phyloP scores from a whole-genome alignment of 306 rosid species.

The Ormosia semicastrata region DNA sequence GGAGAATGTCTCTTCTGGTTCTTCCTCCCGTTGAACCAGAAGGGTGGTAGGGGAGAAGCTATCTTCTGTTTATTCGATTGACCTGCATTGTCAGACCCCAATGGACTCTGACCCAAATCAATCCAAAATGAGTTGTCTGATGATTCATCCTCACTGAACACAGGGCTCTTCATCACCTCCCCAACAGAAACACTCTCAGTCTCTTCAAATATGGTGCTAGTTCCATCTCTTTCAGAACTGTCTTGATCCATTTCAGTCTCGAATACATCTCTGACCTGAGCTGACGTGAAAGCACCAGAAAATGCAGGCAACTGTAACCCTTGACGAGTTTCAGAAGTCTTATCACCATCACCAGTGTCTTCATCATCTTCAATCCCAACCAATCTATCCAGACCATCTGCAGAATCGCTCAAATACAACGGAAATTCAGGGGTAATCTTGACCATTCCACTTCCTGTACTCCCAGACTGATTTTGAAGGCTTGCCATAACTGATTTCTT shows the following conservation, averaged over 20 bases:
- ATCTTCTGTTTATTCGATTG: constrained; percentile 59
- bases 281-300: constrained; percentile 85
- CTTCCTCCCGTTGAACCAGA: constrained; percentile 69
- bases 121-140: constrained; percentile 92
- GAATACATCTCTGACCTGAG: constrained; percentile 92
- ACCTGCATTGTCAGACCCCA: constrained; percentile 68
- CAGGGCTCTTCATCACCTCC: constrained; percentile 96
- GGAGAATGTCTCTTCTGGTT: constrained; percentile 63
- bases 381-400: constrained; percentile 71
- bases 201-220: constrained; percentile 97
- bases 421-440: constrained; percentile 93
- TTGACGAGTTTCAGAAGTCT: constrained; percentile 59
- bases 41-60: constrained; percentile 79
- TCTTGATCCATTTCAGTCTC: constrained; percentile 94
- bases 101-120: constrained; percentile 95
- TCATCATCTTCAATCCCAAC: constrained; percentile 68
- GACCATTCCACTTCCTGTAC: constrained; percentile 94
- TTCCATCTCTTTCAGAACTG: constrained; percentile 85
- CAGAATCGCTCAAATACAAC: constrained; percentile 81
- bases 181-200: constrained; percentile 86
- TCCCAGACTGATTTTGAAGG: constrained; percentile 87
- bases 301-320: constrained; percentile 84
- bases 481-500: constrained; percentile 88
- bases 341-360: constrained; percentile 43
- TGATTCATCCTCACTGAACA: constrained; percentile 94